Evolutionary conservation across 306 rosid species (phyloP).

Genomic region (Canavalia ensiformis): DNA sequence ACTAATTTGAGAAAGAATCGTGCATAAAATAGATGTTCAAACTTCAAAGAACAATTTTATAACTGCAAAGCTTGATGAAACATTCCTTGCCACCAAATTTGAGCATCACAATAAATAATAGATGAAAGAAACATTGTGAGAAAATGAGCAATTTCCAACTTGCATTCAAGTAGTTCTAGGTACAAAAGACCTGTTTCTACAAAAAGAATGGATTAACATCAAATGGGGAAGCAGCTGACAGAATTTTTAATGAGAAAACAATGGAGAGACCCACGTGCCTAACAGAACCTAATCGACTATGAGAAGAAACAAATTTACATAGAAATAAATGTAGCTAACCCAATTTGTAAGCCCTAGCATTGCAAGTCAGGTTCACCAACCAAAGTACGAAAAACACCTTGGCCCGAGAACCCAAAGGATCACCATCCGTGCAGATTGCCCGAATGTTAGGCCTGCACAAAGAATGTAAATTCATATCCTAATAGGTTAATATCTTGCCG

Average conservation of each 20-base stretch:
- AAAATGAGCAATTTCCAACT: conserved; percentile 53
- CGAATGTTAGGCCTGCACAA: conserved; percentile 90
- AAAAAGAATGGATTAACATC: conserved; percentile 73
- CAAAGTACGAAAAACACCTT: conserved; percentile 78
- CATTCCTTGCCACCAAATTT: no score
- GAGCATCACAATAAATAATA: no score
- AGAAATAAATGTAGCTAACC: conserved; percentile 55
- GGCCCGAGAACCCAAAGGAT: conserved; percentile 76
- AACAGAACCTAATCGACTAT: conserved; percentile 55
- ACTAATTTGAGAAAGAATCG: no score
- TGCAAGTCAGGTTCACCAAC: conserved; percentile 75
- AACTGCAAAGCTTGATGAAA: no score
- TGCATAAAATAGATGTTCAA: no score
- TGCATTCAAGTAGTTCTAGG: conserved; percentile 78
- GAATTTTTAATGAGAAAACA: conserved; percentile 45
- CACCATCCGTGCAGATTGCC: conserved; percentile 74
- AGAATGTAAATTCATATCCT: conserved; percentile 78
- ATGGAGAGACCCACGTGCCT: conserved; percentile 59
- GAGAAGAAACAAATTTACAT: conserved; percentile 70
- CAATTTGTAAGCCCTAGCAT: conserved; percentile 60
- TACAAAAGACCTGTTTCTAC: conserved; percentile 66
- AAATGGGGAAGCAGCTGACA: conserved; percentile 69
- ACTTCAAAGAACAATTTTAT: no score
- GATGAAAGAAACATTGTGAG: background rate
- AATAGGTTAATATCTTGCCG: conserved; percentile 70